Base-by-base conservation (phyloP, 179 eudicot species). In the Beta lomatogona region DNA sequence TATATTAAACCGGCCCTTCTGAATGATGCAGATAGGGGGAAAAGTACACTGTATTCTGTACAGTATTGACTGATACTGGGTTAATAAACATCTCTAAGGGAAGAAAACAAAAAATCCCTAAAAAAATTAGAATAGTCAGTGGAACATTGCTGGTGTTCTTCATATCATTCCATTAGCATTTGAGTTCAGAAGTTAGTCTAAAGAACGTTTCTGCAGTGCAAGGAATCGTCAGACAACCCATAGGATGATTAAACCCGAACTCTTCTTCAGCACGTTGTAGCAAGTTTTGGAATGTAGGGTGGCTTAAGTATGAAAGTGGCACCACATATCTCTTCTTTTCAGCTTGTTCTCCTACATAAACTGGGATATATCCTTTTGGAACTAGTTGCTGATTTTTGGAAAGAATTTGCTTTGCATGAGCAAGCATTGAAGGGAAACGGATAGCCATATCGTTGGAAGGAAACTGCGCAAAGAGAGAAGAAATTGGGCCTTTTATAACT, bases 321-420 rank as follows among this genome's bases (percentile, higher is more conserved):
- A 85, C 80, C 63, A 82, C 57, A 76, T 50, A 85, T 63, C 86
- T 50, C 77, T 80, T 84, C 86, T 80, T 87, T 4, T 82, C 81
- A 18, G 70, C 82, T 12, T 78, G 31, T 36, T 88, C 87, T 6
- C 92, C 92, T 6, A 88, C 88, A 21, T 87, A 87, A 36, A 88
- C 90, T 9, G 86, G 81, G 14, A 83, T 14, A 28, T 83, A 67
- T 3, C 89, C 88, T 45, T 83, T 88, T 18, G 87, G 89, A n/a
- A 89, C 88, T 81, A 71, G 79, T 25, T 79, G 74, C 66, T 59
- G 76, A 63, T 70, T 31, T 63, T 68, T 86, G 19, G 41, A 9
- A 61, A 82, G 74, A 19, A 85, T 80, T 81, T 82, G 80, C 81
- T 87, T 83, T 25, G 88, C 74, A 22, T 36, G 71, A 8, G 60